Percentiles rank a stretch among this genome's conserved stretches.
These are phyloP conservation scores for Mycena vulgaris DNA, from an alignment of 768 basidiomycete species.

Conservation along the genomic window DNA sequence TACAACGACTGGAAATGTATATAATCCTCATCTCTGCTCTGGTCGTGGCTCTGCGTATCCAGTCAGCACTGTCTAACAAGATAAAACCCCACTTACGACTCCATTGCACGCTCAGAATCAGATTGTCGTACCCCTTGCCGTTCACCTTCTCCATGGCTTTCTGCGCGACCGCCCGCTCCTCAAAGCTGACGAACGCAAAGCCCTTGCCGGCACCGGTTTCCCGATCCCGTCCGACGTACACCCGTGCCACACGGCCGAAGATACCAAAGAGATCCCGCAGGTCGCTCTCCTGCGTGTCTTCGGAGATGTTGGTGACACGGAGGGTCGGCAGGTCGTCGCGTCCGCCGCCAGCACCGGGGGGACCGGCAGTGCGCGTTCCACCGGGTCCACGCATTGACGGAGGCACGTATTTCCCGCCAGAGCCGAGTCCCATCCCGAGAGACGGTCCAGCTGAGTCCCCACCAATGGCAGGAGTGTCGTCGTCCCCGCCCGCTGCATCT, in stretches of 20 bases:
- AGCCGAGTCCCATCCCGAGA: slow-evolving; percentile 47
- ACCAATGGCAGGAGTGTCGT: slow-evolving; percentile 50
- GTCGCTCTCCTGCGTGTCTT: slow-evolving; percentile 96
- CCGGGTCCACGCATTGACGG: slow-evolving; percentile 59
- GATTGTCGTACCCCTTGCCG: slow-evolving; percentile 92
- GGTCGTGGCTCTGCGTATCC: slow-evolving; percentile 59
- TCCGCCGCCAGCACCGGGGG: slow-evolving; percentile 60
- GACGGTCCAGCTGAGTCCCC: slow-evolving; percentile 56
- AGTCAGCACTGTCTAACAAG: neutral
- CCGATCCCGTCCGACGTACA: slow-evolving; percentile 95
- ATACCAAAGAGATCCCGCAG: slow-evolving; percentile 90
- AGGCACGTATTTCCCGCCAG: slow-evolving; percentile 91
- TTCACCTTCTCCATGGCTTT: slow-evolving; percentile 93
- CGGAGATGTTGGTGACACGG: slow-evolving; percentile 96
- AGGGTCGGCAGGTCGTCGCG: slow-evolving; percentile 97
- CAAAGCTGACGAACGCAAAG: slow-evolving; percentile 98
- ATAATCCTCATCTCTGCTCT: slow-evolving; percentile 49
- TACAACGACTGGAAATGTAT: neutral
- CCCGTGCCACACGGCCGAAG: slow-evolving; percentile 90
- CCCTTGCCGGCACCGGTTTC: slow-evolving; percentile 97
- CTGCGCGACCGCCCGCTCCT: slow-evolving; percentile 84
- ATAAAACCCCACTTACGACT: slow-evolving; percentile 63
- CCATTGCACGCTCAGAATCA: slow-evolving; percentile 82
- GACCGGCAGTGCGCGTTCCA: slow-evolving; percentile 13
- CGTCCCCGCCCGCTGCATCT: slow-evolving; percentile 56